phyloP scores from a whole-genome alignment of 192 early-diverging fungal genomes.

The Mortierella claussenii region DNA sequence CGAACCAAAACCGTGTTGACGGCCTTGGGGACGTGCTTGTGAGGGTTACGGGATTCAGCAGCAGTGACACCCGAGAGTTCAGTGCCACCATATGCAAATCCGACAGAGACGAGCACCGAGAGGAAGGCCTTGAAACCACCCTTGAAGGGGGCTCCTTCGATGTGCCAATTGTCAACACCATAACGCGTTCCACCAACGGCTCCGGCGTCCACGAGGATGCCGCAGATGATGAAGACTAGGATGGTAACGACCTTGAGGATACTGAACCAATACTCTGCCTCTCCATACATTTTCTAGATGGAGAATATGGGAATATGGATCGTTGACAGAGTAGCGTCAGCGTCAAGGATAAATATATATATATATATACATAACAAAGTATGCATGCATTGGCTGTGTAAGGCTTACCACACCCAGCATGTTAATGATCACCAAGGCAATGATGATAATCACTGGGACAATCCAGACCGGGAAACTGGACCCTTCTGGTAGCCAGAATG shows the following conservation, averaged over 20 bases:
- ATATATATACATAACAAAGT: background rate
- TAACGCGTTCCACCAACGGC: slow-evolving; percentile 67
- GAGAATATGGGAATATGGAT: background rate
- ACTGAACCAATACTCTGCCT: slow-evolving; percentile 86
- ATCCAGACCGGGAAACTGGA: slow-evolving; percentile 26
- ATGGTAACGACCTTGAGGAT: slow-evolving; percentile 84
- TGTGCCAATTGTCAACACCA: slow-evolving; percentile 71
- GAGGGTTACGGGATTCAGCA: slow-evolving; percentile 79
- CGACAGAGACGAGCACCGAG: slow-evolving; percentile 75
- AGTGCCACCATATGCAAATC: slow-evolving; percentile 87
- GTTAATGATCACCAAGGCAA: slow-evolving; percentile 34
- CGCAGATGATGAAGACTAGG: slow-evolving; percentile 82
- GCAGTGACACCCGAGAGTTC: slow-evolving; percentile 93
- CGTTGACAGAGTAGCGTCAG: background rate
- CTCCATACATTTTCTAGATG: slow-evolving; percentile 52
- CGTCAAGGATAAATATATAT: background rate
- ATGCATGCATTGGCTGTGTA: background rate
- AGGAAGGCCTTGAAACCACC: slow-evolving; percentile 70
- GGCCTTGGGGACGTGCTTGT: slow-evolving; percentile 71
- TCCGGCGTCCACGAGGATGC: slow-evolving; percentile 75
- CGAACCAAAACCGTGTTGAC: slow-evolving; percentile 70
- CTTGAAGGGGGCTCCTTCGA: slow-evolving; percentile 68
- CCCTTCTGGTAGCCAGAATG: slow-evolving; percentile 23
- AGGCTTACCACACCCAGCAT: slow-evolving; percentile 33
- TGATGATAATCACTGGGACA: slow-evolving; percentile 31